A percentile compares a stretch with the other conserved stretches of the same genome.
phyloP scores from a whole-genome alignment of 2,329 filamentous ascomycete species.

The Reticulascus tulasneorum region DNA sequence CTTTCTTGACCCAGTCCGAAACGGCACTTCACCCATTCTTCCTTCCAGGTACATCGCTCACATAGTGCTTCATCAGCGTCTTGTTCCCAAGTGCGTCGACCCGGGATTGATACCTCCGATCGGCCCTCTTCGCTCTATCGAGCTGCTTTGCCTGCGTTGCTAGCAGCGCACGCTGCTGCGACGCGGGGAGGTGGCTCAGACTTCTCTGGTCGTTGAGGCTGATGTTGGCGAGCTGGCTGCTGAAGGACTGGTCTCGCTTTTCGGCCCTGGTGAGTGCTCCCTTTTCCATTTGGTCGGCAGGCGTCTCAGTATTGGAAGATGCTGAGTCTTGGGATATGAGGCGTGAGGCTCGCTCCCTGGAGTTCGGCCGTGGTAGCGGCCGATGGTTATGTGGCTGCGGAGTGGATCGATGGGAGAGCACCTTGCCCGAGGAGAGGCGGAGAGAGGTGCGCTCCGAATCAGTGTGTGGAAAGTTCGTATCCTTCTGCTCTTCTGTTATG shows the following conservation, averaged over 20 bases:
- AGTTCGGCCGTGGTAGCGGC: not conserved
- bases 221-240: constrained; percentile 21
- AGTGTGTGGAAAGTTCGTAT: not conserved
- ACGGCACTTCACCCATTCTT: constrained; percentile 5
- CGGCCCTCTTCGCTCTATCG: constrained; percentile 18
- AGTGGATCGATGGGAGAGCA: constrained; percentile 23
- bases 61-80: constrained; percentile 18
- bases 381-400: not conserved
- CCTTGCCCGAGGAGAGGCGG: constrained; percentile 30
- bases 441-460: constrained; percentile 24
- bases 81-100: constrained; percentile 19
- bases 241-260: constrained; percentile 10
- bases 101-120: constrained; percentile 15
- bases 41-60: constrained; percentile 14
- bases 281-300: too few relatives aligned
- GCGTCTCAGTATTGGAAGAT: too few relatives aligned
- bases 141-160: constrained; percentile 22
- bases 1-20: too few relatives aligned
- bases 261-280: constrained; percentile 10
- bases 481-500: not conserved
- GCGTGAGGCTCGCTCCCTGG: too few relatives aligned
- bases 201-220: constrained; percentile 21
- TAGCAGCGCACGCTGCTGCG: constrained; percentile 24
- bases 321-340: too few relatives aligned
- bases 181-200: constrained; percentile 22